Evolutionary conservation across 352 stramenopile species (phyloP).

Genomic region (Phytophthora sansomeana): DNA sequence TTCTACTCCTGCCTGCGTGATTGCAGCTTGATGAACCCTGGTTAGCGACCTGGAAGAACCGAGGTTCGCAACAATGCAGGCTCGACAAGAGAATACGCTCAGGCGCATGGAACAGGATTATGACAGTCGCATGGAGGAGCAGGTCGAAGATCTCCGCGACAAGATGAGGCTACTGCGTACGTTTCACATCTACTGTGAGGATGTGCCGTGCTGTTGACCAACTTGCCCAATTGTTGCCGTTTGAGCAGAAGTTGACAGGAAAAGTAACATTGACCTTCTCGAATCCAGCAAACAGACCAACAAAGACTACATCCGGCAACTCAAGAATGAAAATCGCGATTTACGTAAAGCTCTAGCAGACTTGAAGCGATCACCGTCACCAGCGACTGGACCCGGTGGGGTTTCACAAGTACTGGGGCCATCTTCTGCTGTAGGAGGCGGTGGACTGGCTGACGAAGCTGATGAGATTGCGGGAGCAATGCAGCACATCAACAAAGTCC

Average conservation of each 20-base stretch:
- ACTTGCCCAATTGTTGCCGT: neutral
- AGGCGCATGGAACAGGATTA: conserved; percentile 85
- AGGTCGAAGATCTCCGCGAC: conserved; percentile 83
- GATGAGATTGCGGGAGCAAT: conserved; percentile 63
- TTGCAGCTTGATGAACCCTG: conserved; percentile 24
- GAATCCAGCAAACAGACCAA: conserved; percentile 92
- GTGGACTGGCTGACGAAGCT: conserved; percentile 46
- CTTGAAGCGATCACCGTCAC: conserved; percentile 61
- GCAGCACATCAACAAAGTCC: conserved; percentile 69
- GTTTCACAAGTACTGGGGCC: conserved; percentile 14
- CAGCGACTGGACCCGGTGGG: conserved; percentile 16
- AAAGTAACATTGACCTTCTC: conserved; percentile 85
- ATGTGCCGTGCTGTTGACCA: conserved; percentile 1
- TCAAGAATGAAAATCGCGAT: conserved; percentile 92
- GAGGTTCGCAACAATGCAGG: conserved; percentile 24
- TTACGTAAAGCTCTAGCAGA: conserved; percentile 87
- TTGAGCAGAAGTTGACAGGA: conserved; percentile 84
- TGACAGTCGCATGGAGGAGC: conserved; percentile 84
- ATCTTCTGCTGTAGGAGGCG: conserved; percentile 23
- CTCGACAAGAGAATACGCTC: conserved; percentile 73
- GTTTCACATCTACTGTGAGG: conserved; percentile 20
- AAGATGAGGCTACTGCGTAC: conserved; percentile 88
- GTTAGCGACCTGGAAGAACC: conserved; percentile 4
- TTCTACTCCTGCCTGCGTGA: conserved; percentile 5
- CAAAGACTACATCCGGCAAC: conserved; percentile 88